Evolutionary conservation across 257 asterid species (phyloP).

Genomic region (Primulina tabacum): DNA sequence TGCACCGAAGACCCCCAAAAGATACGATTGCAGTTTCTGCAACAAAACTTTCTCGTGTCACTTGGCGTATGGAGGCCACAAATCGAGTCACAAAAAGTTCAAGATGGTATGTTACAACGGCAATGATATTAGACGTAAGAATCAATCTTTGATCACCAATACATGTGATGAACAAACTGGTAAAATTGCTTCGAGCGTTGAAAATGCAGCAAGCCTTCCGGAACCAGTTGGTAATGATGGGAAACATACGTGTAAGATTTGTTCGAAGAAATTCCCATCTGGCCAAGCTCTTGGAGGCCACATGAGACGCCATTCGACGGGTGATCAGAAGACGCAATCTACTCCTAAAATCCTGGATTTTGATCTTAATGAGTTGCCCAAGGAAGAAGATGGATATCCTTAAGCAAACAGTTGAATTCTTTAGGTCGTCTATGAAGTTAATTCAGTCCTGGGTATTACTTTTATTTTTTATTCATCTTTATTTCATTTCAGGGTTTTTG

Average conservation of each 20-base stretch:
- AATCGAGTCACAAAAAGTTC: conserved; percentile 53
- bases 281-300: conserved; percentile 47
- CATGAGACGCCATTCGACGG: conserved; percentile 24
- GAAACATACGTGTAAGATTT: conserved; percentile 23
- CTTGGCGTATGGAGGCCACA: conserved; percentile 65
- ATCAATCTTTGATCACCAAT: not conserved
- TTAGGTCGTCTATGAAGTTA: not conserved
- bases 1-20: not conserved
- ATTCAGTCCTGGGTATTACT: not conserved
- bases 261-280: conserved; percentile 25
- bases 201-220: not conserved
- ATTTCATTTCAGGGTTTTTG: not conserved
- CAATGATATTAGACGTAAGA: conserved; percentile 1
- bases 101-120: conserved; percentile 31
- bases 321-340: not conserved
- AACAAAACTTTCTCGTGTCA: conserved; percentile 23
- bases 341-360: not conserved
- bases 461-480: too few species aligned
- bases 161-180: not conserved
- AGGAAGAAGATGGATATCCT: not conserved
- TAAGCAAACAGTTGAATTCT: not conserved
- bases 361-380: not conserved
- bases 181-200: too few species aligned
- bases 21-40: not conserved
- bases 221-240: not conserved